phyloP scores from a whole-genome alignment of 164 flowering plant species.

The Cinnamomum chago region DNA sequence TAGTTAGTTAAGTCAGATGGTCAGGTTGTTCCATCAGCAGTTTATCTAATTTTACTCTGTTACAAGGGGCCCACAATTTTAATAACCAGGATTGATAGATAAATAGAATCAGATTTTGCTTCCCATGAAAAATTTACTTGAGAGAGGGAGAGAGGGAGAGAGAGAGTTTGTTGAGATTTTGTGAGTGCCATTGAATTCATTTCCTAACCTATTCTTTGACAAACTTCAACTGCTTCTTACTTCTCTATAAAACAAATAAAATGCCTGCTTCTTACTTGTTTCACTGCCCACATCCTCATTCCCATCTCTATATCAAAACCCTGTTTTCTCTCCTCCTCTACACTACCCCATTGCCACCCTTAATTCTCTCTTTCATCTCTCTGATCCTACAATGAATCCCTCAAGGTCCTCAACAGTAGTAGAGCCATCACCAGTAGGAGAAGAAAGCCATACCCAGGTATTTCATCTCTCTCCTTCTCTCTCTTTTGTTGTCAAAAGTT shows the following conservation, averaged over 20 bases:
- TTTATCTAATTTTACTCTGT: no score
- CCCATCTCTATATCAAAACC: constrained; percentile 5
- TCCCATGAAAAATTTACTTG: no score
- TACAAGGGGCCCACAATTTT: no score
- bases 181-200: constrained; percentile 27
- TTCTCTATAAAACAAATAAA: constrained; percentile 11
- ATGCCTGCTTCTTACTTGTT: constrained; percentile 1
- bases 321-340: constrained; percentile 1
- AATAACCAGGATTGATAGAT: no score
- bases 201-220: constrained; percentile 26
- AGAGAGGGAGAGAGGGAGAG: constrained; percentile 5
- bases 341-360: background rate
- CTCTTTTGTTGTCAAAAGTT: background rate
- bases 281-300: constrained; percentile 9
- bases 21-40: no score
- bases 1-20: no score
- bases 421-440: constrained; percentile 19
- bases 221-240: constrained; percentile 26
- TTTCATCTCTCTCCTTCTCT: background rate
- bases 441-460: constrained; percentile 36
- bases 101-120: no score
- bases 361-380: constrained; percentile 3
- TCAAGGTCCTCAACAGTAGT: constrained; percentile 4
- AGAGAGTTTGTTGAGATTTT: constrained; percentile 12
- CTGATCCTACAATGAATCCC: constrained; percentile 28